Conservation (phyloP, 2,329 filamentous ascomycete species). For the Trichoderma atrobrunneum region DNA sequence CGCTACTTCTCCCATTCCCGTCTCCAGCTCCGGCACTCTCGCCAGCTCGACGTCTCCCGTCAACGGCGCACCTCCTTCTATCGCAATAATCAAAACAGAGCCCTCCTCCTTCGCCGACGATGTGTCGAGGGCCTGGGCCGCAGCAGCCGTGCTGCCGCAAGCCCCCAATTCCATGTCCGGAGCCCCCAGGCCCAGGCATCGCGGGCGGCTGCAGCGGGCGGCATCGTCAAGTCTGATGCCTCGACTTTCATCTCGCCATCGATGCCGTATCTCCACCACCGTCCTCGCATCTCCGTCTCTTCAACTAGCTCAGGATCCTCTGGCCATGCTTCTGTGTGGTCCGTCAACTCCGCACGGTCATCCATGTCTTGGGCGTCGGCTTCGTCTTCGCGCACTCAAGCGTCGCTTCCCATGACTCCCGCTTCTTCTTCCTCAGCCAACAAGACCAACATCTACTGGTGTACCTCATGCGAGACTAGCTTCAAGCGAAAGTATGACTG, state of each 20-base stretch:
- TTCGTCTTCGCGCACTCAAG: slow-evolving; percentile 36
- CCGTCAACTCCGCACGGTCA: slow-evolving; percentile 40
- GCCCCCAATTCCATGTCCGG: background rate
- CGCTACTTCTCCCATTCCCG: slow-evolving; percentile 19
- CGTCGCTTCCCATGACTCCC: slow-evolving; percentile 37
- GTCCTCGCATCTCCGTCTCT: slow-evolving; percentile 47
- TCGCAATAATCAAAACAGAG: slow-evolving; percentile 19
- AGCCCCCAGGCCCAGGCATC: background rate
- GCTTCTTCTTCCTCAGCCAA: slow-evolving; percentile 31
- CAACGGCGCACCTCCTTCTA: slow-evolving; percentile 9
- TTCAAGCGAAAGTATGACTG: slow-evolving; percentile 68
- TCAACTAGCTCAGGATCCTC: slow-evolving; percentile 51
- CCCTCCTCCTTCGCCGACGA: slow-evolving; percentile 18
- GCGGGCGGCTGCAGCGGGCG: background rate
- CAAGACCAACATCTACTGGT: slow-evolving; percentile 53
- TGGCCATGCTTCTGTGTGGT: slow-evolving; percentile 48
- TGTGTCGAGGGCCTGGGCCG: slow-evolving; percentile 17
- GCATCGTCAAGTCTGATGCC: slow-evolving; percentile 20
- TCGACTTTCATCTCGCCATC: slow-evolving; percentile 36
- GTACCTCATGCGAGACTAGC: slow-evolving; percentile 59
- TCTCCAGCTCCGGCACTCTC: slow-evolving; percentile 33
- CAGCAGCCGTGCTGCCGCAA: slow-evolving; percentile 7
- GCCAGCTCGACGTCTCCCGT: slow-evolving; percentile 25
- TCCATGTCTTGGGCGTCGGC: slow-evolving; percentile 42
- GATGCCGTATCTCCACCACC: slow-evolving; percentile 39